Base-by-base conservation (phyloP, 495 filamentous ascomycete species). In the Xylaria intraflava region DNA sequence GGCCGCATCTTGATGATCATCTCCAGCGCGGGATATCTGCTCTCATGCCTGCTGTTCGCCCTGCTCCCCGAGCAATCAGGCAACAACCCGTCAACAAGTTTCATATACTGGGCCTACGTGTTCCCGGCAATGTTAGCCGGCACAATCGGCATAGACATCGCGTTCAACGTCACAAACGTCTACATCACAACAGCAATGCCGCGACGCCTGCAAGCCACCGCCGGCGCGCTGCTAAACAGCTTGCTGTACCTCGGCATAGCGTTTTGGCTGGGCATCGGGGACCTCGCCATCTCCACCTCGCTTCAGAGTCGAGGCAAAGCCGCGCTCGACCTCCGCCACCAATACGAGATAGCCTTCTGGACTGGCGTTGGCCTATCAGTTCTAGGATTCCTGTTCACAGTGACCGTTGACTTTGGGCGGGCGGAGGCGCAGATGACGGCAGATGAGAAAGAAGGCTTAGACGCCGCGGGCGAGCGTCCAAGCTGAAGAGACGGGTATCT, bases 121-220 rank as follows among this genome's bases (percentile, higher is more conserved):
- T 89, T 94, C 62, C 88, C 90, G 0, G 72, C 87, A 22, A 95
- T 94, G 90, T 68, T 92, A 22, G 84, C 83, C 57, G 84, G 81
- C 2, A 95, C 90, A 0, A 72, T 91, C 31, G 90, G 86, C 5
- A 85, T 94, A 42, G 90, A 95, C 60, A 83, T 93, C 54, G 87
- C 83, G 23, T 95, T 85, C 74, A 90, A 88, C 59, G 75, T 95
- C 7, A 80, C 86, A 33, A 93, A 90, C 61, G 82, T 95, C 42
- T 94, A 93, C 65, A 86, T 92, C 64, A 90, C 87, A 0, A 88
- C 86, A 0, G 80, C 78, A 5, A 72, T 93, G 59, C 85, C 88
- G 0, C 75, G 78, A 35, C 72, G 77, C 8, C 76, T 80, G 36
- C 90, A 95, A 65, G 88, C 87, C 1, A 73, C 90, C 0, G 88